A percentile compares a stretch with the other conserved stretches of the same genome.
These are phyloP conservation scores for Umbellularia californica DNA, from an alignment of 164 flowering plant genomes.

Conservation along the genomic window DNA sequence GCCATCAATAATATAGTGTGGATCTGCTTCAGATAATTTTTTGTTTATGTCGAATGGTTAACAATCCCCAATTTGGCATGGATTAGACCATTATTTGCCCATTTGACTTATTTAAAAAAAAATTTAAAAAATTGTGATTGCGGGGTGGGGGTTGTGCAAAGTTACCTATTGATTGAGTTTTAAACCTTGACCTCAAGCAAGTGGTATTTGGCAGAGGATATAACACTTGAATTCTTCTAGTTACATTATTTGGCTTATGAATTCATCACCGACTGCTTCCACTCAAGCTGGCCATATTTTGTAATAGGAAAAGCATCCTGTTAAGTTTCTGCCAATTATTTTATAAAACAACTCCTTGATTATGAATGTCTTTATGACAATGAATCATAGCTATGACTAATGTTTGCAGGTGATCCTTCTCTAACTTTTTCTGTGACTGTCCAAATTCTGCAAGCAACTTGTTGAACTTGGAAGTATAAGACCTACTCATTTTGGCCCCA, in stretches of 20 bases:
- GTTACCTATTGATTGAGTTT: no score
- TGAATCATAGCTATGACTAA: slow-evolving; percentile 80
- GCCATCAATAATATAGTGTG: no score
- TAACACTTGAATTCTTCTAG: slow-evolving; percentile 35
- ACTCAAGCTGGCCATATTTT: slow-evolving; percentile 56
- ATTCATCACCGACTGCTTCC: slow-evolving; percentile 67
- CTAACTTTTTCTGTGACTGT: no score
- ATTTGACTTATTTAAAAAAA: no score
- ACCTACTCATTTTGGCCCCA: not conserved
- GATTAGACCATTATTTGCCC: no score
- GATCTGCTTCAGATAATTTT: no score
- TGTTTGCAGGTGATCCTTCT: slow-evolving; percentile 64
- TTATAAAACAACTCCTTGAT: slow-evolving; percentile 76
- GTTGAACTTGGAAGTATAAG: not conserved
- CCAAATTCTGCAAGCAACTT: not conserved
- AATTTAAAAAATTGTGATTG: no score
- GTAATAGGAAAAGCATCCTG: slow-evolving; percentile 51
- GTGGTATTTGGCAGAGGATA: not conserved
- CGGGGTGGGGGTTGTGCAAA: no score
- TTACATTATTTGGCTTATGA: slow-evolving; percentile 8
- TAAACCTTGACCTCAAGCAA: not conserved
- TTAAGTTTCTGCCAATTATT: slow-evolving; percentile 87
- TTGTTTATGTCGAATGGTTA: no score
- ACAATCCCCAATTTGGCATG: no score
- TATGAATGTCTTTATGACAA: slow-evolving; percentile 41